Base-by-base conservation (phyloP, 1,284 basidiomycete genomes). In the Schizopora paradoxa region DNA sequence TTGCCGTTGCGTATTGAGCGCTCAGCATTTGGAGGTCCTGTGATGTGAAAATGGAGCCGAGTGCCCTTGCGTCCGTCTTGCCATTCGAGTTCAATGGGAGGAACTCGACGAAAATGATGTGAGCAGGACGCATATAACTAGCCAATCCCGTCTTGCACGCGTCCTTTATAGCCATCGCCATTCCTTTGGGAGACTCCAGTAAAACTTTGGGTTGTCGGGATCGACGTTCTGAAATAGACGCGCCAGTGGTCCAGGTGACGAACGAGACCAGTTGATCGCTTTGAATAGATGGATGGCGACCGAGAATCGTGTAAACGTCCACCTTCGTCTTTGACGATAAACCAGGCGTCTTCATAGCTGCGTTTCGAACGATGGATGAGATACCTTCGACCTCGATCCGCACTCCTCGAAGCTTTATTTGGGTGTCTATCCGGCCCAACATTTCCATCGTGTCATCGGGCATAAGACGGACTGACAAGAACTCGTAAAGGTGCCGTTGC, bases 321-420 rank as follows among this genome's bases (percentile, higher is more conserved):
- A 73, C 56, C 27, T 39, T 43, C 6, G 25, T 23, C 25, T 50
- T 42, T 8, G 13, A 35, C n/a, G 51, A 55, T n/a, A 65, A 45
- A 18, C 52, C 54, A 2, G 65, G 53, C 33, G 60, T 54, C 5
- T 14, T 19, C 13, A 40, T 35, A 5, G 60, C 61, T 8, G 68
- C 62, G 26, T 61, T 65, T 40, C 69, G 66, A 29, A 76, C 57
- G 37, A 76, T 67, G 27, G 73, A 63, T 7, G 73, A 74, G 19
- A 77, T 68, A 5, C 74, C 74, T 53, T 75, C 75, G 1, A 67
- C 67, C 54, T 77, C 76, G 22, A 77, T 75, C 8, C 76, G 68
- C 23, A 77, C 73, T 21, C 76, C 74, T 31, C 72, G 66, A 28
- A 76, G 59, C 58, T 78, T 77, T 56, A 77, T 70, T 51, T 77